Evolutionary conservation across 1,284 basidiomycete species (phyloP).

Genomic region (Malassezia sp.): DNA sequence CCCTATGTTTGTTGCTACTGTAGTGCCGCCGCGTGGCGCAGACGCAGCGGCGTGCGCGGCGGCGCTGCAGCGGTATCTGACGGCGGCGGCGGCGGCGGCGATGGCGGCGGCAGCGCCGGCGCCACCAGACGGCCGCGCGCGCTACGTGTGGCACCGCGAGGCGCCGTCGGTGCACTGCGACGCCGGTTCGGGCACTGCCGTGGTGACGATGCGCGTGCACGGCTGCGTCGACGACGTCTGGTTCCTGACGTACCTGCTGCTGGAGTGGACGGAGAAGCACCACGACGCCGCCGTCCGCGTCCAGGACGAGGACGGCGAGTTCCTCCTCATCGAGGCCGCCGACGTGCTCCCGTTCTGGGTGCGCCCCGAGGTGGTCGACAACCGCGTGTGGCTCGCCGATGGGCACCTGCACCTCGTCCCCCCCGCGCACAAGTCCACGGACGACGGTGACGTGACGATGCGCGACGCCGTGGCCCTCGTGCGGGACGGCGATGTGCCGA

Average conservation of each 20-base stretch:
- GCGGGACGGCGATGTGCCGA: conserved; percentile 52
- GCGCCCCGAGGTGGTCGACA: conserved; percentile 74
- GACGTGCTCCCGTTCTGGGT: conserved; percentile 81
- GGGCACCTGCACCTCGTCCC: conserved; percentile 76
- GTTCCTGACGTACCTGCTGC: conserved; percentile 69
- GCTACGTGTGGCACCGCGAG: conserved; percentile 44
- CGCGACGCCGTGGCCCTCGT: conserved; percentile 61
- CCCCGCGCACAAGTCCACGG: conserved; percentile 53
- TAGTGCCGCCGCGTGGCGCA: background rate
- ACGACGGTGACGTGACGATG: conserved; percentile 53
- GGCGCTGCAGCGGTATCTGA: background rate
- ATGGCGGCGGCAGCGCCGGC: background rate
- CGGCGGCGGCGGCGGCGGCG: background rate
- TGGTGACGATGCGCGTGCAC: conserved; percentile 72
- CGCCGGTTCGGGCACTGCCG: conserved; percentile 37
- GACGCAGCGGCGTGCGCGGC: background rate
- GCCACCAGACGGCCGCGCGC: background rate
- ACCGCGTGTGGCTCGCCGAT: conserved; percentile 82
- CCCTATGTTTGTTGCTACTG: conserved; percentile 2
- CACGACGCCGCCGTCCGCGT: conserved; percentile 43
- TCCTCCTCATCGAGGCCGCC: conserved; percentile 90
- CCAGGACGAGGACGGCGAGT: conserved; percentile 86
- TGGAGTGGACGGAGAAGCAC: conserved; percentile 11
- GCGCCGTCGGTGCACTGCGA: conserved; percentile 5
- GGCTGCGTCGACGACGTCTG: conserved; percentile 94